These are phyloP conservation scores for Amanita polypyramis DNA, from an alignment of 768 basidiomycete species.

Conservation along the genomic window DNA sequence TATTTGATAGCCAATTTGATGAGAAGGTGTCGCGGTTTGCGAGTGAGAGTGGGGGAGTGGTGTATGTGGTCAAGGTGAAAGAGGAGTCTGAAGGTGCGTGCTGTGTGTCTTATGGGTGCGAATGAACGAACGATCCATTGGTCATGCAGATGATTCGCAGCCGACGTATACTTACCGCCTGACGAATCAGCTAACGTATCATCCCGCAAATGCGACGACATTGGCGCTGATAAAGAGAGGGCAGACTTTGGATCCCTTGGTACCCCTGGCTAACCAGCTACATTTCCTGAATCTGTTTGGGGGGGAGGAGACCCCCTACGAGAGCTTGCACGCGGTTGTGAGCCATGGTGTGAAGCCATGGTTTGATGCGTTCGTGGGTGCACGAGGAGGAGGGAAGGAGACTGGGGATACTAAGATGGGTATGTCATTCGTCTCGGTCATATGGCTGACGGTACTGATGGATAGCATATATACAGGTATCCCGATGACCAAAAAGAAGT, in stretches of 20 bases:
- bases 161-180: conserved; percentile 59
- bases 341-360: conserved; percentile 95
- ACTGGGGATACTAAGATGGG: conserved; percentile 68
- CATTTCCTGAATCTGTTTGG: conserved; percentile 91
- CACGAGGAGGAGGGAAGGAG: conserved; percentile 67
- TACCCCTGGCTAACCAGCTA: conserved; percentile 74
- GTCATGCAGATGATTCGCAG: conserved; percentile 47
- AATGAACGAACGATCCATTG: conserved; percentile 1
- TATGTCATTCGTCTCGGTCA: conserved; percentile 12
- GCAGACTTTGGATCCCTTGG: conserved; percentile 68
- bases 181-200: conserved; percentile 68
- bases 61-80: conserved; percentile 75
- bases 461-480: conserved; percentile 39
- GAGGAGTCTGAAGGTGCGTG: conserved; percentile 63
- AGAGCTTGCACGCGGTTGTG: conserved; percentile 90
- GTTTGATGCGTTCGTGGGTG: conserved; percentile 95
- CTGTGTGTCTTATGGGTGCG: conserved; percentile 3
- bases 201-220: conserved; percentile 70
- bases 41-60: conserved; percentile 59
- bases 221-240: conserved; percentile 93
- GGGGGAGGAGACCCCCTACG: conserved; percentile 85
- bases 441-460: neutral
- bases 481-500: conserved; percentile 98
- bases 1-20: conserved; percentile 67
- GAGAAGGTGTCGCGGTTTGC: conserved; percentile 72